These are phyloP conservation scores for Fraxinus baroniana DNA, from an alignment of 305 asterid species.

Conservation along the genomic window DNA sequence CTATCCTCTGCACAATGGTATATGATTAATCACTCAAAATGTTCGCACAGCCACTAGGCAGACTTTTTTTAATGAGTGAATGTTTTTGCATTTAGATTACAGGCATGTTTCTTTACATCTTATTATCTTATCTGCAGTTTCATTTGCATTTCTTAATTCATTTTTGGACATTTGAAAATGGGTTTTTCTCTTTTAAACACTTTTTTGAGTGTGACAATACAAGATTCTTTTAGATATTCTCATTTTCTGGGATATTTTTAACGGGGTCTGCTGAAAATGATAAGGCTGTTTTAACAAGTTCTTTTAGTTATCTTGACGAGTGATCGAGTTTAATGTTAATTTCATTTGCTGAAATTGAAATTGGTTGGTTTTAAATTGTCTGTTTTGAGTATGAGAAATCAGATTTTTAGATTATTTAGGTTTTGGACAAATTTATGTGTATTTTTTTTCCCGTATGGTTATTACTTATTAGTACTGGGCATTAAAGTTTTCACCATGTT, in stretches of 20 bases:
- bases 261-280: background rate
- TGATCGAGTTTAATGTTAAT: constrained; percentile 16
- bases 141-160: background rate
- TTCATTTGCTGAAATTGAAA: background rate
- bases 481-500: background rate
- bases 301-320: background rate
- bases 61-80: background rate
- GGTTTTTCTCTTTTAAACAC: background rate
- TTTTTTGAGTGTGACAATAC: background rate
- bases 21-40: background rate
- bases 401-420: background rate
- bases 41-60: background rate
- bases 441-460: background rate
- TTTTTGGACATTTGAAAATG: background rate
- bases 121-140: background rate
- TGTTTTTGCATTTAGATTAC: constrained; percentile 32
- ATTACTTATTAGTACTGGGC: background rate
- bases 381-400: background rate
- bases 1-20: background rate
- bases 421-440: background rate
- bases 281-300: constrained; percentile 1
- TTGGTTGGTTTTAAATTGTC: background rate
- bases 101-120: constrained; percentile 31
- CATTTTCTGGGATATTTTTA: background rate
- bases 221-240: background rate